Base-by-base conservation (phyloP, 495 filamentous ascomycete genomes). In the Lophiotrema nucula region DNA sequence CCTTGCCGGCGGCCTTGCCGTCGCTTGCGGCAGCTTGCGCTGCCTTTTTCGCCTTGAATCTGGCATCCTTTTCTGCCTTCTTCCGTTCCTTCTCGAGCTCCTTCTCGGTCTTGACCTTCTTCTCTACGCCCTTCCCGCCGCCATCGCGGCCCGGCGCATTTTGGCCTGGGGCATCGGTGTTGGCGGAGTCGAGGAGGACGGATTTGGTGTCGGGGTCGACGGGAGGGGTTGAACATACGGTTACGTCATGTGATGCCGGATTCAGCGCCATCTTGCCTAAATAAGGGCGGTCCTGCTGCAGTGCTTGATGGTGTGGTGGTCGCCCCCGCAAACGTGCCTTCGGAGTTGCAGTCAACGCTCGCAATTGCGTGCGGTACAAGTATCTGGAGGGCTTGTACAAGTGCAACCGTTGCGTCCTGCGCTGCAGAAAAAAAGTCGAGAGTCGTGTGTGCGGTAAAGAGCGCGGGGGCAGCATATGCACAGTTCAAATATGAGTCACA, bases 51-150 rank as follows among this genome's bases (percentile, higher is more conserved):
- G 81, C 80, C 28, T 77, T 76, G 48, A 83, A 80, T 63, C 82
- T 84, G 66, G 79, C 78, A 23, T 75, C 70, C 64, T 84, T 84
- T 61, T 83, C 81, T 47, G 81, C 81, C 69, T 83, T 83, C 58
- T 73, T 73, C 44, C 80, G 78, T 58, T 84, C 81, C 51, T 75
- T 77, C 59, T 81, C 81, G 64, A 83, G 68, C 56, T 76, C 71
- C 56, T 70, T 72, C 54, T 71, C 73, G 12, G 62, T 66, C 65
- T 76, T 76, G 45, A 62, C 64, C 48, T 75, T 76, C 65, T 69
- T 72, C 11, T 47, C 60, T 2, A 28, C 66, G 25, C 64, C 53
- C 49, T 67, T 64, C 22, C 72, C 71, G 22, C 70, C 73, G 35
- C 70, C 67, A 37, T 75, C 72, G 35, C 57, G 42, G 21, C 70